Conservation (phyloP, 768 basidiomycete genomes). For the Pisolithus sp. region DNA sequence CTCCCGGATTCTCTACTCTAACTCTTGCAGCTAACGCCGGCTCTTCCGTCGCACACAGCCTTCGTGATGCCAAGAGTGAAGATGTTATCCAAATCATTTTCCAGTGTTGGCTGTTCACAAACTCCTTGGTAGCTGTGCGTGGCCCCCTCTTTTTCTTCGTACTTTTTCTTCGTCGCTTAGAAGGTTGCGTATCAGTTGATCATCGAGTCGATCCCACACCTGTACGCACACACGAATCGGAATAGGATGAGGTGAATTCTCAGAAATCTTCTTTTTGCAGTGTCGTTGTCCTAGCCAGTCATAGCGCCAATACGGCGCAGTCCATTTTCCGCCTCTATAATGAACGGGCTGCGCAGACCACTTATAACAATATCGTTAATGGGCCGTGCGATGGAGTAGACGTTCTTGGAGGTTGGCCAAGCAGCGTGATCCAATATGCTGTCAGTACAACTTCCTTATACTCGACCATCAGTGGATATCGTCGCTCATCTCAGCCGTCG, state of each 20-base stretch:
- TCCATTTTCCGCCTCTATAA: slow-evolving; percentile 36
- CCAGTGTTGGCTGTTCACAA: slow-evolving; percentile 42
- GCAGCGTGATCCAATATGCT: slow-evolving; percentile 15
- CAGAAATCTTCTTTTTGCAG: slow-evolving; percentile 5
- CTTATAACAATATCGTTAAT: slow-evolving; percentile 31
- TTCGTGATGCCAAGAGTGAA: slow-evolving; percentile 34
- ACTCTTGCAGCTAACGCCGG: neutral
- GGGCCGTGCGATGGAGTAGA: slow-evolving; percentile 36
- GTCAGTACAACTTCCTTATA: slow-evolving; percentile 24
- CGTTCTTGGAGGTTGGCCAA: slow-evolving; percentile 40
- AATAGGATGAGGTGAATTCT: neutral
- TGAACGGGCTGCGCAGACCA: slow-evolving; percentile 23
- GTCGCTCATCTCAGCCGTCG: slow-evolving; percentile 2
- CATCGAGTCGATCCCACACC: slow-evolving; percentile 47
- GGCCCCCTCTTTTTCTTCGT: neutral
- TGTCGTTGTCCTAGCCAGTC: slow-evolving; percentile 36
- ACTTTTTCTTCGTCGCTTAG: neutral
- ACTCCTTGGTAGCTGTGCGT: slow-evolving; percentile 42
- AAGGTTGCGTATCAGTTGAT: slow-evolving; percentile 31
- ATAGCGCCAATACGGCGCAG: slow-evolving; percentile 44
- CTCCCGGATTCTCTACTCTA: neutral
- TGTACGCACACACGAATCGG: slow-evolving; percentile 22
- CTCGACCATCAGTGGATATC: neutral
- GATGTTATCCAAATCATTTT: slow-evolving; percentile 41
- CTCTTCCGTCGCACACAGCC: slow-evolving; percentile 5